A percentile compares a stretch with the other conserved stretches of the same genome.
Evolutionary conservation across 2,329 filamentous ascomycete genomes (phyloP).

Genomic region (Bipolaris gigantea): DNA sequence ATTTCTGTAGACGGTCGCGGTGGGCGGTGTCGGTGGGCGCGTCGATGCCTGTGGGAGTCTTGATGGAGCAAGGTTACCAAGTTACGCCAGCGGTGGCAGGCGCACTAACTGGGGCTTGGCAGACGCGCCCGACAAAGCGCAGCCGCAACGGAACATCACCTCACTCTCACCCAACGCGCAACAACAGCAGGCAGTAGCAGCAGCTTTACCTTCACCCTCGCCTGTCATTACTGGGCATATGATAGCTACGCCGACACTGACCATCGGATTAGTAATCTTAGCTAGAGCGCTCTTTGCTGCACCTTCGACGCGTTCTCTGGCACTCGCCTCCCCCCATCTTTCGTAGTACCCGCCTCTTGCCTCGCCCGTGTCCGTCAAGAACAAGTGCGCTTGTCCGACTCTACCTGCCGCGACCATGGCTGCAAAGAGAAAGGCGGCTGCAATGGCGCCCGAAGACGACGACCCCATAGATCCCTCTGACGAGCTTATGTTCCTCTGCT

Average conservation of each 20-base stretch:
- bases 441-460: slow-evolving; percentile 74
- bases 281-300: background rate
- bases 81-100: slow-evolving; percentile 22
- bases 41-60: slow-evolving; percentile 20
- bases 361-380: background rate
- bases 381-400: background rate
- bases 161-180: background rate
- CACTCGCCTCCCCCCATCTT: background rate
- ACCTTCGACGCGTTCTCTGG: slow-evolving; percentile 3
- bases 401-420: slow-evolving; percentile 62
- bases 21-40: slow-evolving; percentile 15
- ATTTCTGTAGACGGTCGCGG: slow-evolving; percentile 13
- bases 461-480: slow-evolving; percentile 92
- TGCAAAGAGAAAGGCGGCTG: slow-evolving; percentile 85
- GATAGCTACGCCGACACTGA: background rate
- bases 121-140: slow-evolving; percentile 32
- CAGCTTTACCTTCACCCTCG: background rate
- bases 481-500: slow-evolving; percentile 88
- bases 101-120: slow-evolving; percentile 29
- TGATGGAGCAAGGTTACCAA: slow-evolving; percentile 11
- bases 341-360: slow-evolving; percentile 2
- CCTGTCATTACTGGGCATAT: background rate
- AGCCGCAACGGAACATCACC: slow-evolving; percentile 9
- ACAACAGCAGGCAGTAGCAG: background rate
- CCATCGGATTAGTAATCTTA: slow-evolving; percentile 7